Percentiles rank a stretch among this genome's conserved stretches.
phyloP scores from a whole-genome alignment of 306 rosid species.

The Vicia sativa region DNA sequence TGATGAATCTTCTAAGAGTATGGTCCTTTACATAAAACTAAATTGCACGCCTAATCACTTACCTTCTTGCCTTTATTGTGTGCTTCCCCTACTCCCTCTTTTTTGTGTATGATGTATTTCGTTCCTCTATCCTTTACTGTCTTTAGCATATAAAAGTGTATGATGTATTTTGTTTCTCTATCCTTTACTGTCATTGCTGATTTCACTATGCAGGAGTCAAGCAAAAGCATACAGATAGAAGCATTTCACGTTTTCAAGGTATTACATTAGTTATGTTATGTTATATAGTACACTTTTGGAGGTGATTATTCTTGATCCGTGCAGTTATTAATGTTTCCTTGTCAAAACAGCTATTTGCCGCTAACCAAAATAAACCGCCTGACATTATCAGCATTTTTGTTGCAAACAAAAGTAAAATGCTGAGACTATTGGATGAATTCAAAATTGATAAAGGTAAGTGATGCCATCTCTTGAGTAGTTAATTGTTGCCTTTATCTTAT shows the following conservation, averaged over 20 bases:
- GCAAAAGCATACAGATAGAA: slow-evolving; percentile 97
- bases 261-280: slow-evolving; percentile 22
- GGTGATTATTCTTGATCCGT: slow-evolving; percentile 3
- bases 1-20: slow-evolving; percentile 97
- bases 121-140: slow-evolving; percentile 15
- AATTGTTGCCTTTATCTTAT: slow-evolving; percentile 25
- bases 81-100: not conserved
- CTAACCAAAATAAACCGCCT: slow-evolving; percentile 88
- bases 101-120: not conserved
- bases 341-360: slow-evolving; percentile 80
- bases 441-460: slow-evolving; percentile 80
- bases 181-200: slow-evolving; percentile 17
- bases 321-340: slow-evolving; percentile 38
- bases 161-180: slow-evolving; percentile 3
- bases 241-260: slow-evolving; percentile 99
- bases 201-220: slow-evolving; percentile 72
- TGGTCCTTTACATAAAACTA: slow-evolving; percentile 39
- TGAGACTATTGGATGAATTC: slow-evolving; percentile 89
- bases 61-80: slow-evolving; percentile 26
- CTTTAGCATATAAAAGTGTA: slow-evolving; percentile 10
- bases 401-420: slow-evolving; percentile 86
- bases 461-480: slow-evolving; percentile 10
- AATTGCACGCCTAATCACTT: slow-evolving; percentile 11
- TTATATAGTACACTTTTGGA: slow-evolving; percentile 13
- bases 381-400: slow-evolving; percentile 80